phyloP scores from a whole-genome alignment of 257 asterid species.

The Galeopsis tetrahit region DNA sequence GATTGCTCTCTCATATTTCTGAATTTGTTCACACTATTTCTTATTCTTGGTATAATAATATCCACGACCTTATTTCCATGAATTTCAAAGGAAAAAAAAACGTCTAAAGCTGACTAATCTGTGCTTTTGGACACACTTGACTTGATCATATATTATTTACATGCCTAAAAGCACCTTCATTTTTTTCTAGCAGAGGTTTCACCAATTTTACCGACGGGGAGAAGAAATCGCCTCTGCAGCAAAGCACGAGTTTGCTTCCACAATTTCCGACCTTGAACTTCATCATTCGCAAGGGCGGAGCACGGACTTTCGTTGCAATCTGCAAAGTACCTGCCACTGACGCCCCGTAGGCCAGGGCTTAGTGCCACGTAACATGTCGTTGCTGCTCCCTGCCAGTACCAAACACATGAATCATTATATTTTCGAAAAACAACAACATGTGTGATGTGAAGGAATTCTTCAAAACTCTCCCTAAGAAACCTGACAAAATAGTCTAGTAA shows the following conservation, averaged over 20 bases:
- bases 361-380: slow-evolving; percentile 84
- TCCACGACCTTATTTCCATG: slow-evolving; percentile 21
- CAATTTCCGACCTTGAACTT: slow-evolving; percentile 51
- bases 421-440: not conserved
- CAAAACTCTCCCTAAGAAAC: too few species aligned
- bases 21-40: not conserved
- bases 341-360: slow-evolving; percentile 55
- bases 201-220: slow-evolving; percentile 36
- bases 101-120: slow-evolving; percentile 32
- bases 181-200: slow-evolving; percentile 23
- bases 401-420: not conserved
- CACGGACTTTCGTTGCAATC: slow-evolving; percentile 84
- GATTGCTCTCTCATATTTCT: too few species aligned
- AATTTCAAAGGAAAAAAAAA: slow-evolving; percentile 15
- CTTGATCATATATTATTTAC: slow-evolving; percentile 49
- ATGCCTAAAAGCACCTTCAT: slow-evolving; percentile 29
- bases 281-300: slow-evolving; percentile 68
- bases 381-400: slow-evolving; percentile 73
- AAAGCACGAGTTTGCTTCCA: slow-evolving; percentile 74
- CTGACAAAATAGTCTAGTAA: not conserved
- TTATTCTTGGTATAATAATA: not conserved
- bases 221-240: slow-evolving; percentile 55
- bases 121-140: slow-evolving; percentile 31
- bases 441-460: not conserved
- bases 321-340: slow-evolving; percentile 80